A percentile compares a stretch with the other conserved stretches of the same genome.
These are phyloP conservation scores for Discostella stelligeroides DNA, from an alignment of 108 stramenopile genomes.

Conservation along the genomic window DNA sequence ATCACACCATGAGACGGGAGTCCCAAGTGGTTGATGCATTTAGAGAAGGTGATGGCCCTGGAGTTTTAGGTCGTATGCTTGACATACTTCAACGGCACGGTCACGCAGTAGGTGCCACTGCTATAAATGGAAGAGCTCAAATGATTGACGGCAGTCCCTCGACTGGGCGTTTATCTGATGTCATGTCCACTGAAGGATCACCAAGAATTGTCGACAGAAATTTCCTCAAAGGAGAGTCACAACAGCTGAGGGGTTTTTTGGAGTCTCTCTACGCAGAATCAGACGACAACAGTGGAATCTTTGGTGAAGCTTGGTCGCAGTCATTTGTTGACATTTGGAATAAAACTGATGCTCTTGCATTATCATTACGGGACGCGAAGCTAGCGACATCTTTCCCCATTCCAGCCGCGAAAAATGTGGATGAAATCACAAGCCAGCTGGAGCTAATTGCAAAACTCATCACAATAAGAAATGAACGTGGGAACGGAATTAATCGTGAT, in stretches of 20 bases:
- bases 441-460: conserved; percentile 52
- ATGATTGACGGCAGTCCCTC: conserved; percentile 45
- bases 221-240: conserved; percentile 16
- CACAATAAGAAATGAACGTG: conserved; percentile 27
- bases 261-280: conserved; percentile 27
- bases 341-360: conserved; percentile 17
- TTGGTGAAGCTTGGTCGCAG: conserved; percentile 50
- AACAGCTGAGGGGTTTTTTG: conserved; percentile 27
- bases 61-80: conserved; percentile 55
- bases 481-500: conserved; percentile 56
- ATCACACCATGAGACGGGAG: conserved; percentile 35
- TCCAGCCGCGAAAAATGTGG: conserved; percentile 9
- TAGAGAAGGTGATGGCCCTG: conserved; percentile 27
- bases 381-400: conserved; percentile 10
- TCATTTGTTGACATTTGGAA: conserved; percentile 38
- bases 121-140: conserved; percentile 27
- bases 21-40: conserved; percentile 40
- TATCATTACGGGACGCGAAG: conserved; percentile 1
- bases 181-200: conserved; percentile 28
- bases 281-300: conserved; percentile 29
- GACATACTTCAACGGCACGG: conserved; percentile 39
- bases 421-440: conserved; percentile 32
- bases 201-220: conserved; percentile 14
- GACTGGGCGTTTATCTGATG: conserved; percentile 35
- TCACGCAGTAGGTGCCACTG: conserved; percentile 33